These are phyloP conservation scores for Nitzschia putrida DNA, from an alignment of 108 stramenopile species.

Conservation along the genomic window DNA sequence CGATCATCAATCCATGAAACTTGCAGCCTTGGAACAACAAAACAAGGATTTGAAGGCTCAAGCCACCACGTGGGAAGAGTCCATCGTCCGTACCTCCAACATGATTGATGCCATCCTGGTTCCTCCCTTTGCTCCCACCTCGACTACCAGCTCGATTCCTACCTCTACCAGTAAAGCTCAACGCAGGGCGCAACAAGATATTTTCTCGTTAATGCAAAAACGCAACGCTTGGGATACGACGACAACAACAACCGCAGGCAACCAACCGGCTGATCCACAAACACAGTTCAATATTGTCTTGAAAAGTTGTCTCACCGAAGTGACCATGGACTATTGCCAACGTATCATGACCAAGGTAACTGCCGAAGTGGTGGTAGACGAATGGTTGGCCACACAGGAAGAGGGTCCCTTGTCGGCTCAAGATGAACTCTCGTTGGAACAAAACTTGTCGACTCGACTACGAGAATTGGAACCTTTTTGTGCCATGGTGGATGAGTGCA, in stretches of 20 bases:
- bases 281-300: too few species aligned
- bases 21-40: conserved; percentile 17
- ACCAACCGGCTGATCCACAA: too few species aligned
- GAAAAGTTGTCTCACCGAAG: conserved; percentile 62
- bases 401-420: neutral
- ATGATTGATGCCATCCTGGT: conserved; percentile 64
- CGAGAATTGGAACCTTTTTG: conserved; percentile 65
- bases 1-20: neutral
- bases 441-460: conserved; percentile 28
- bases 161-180: neutral
- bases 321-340: conserved; percentile 72
- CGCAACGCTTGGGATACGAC: conserved; percentile 48
- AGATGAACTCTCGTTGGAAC: conserved; percentile 51
- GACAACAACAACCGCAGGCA: neutral
- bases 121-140: conserved; percentile 19
- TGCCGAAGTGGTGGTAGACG: conserved; percentile 50
- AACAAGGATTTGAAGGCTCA: conserved; percentile 35
- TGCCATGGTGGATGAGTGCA: conserved; percentile 56
- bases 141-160: neutral
- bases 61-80: conserved; percentile 44
- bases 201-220: conserved; percentile 47
- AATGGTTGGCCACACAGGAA: conserved; percentile 18
- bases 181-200: conserved; percentile 26
- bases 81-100: conserved; percentile 38
- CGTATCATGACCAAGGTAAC: conserved; percentile 51